These are phyloP conservation scores for Royoungia palumana DNA, from an alignment of 768 basidiomycete species.

Conservation along the genomic window DNA sequence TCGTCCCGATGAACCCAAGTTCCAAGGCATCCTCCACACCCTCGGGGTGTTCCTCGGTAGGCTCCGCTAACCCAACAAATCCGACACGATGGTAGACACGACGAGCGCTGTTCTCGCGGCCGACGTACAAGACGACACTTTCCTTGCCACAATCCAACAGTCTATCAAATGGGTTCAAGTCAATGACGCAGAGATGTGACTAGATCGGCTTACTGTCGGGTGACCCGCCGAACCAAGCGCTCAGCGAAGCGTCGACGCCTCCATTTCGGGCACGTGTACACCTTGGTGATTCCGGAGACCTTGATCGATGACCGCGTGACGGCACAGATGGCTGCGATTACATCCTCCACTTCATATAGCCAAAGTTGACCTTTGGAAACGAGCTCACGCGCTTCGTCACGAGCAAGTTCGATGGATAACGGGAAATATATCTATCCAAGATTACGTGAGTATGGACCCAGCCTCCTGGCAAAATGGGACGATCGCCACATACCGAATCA, in stretches of 20 bases:
- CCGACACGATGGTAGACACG: constrained; percentile 54
- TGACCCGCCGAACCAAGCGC: constrained; percentile 47
- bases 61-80: constrained; percentile 44
- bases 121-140: constrained; percentile 53
- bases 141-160: constrained; percentile 44
- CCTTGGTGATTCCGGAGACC: constrained; percentile 56
- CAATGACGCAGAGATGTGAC: background rate
- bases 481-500: constrained; percentile 42
- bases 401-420: constrained; percentile 37
- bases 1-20: constrained; percentile 47
- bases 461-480: background rate
- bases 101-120: constrained; percentile 47
- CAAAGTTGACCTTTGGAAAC: constrained; percentile 49
- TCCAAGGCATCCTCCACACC: constrained; percentile 50
- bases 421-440: constrained; percentile 44
- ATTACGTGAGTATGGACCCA: constrained; percentile 2
- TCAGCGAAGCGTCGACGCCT: constrained; percentile 49
- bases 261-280: constrained; percentile 48
- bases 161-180: constrained; percentile 18
- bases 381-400: constrained; percentile 44
- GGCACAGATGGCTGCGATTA: constrained; percentile 50
- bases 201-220: constrained; percentile 34
- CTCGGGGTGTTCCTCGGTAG: constrained; percentile 30
- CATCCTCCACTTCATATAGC: constrained; percentile 44
- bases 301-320: constrained; percentile 50